Conservation (phyloP, 2,329 filamentous ascomycete species). For the Penicillium sp. region DNA sequence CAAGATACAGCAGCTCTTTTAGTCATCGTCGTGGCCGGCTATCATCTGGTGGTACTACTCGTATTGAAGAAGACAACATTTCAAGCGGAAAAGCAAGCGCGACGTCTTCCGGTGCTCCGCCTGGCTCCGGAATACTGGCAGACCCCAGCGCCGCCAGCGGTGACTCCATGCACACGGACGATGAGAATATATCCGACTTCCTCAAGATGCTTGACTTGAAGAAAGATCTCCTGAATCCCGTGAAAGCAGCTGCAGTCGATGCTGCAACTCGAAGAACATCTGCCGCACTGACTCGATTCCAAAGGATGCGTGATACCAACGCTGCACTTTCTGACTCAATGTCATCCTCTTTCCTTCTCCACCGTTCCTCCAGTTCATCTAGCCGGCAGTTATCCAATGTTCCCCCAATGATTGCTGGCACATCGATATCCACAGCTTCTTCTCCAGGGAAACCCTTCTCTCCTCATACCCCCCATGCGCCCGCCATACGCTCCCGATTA, state of each 20-base stretch:
- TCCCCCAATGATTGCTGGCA: slow-evolving; percentile 58
- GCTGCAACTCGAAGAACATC: slow-evolving; percentile 70
- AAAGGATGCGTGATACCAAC: slow-evolving; percentile 84
- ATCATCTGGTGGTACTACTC: slow-evolving; percentile 69
- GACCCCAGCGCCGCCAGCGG: slow-evolving; percentile 62
- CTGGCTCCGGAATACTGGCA: slow-evolving; percentile 74
- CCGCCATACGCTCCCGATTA: slow-evolving; percentile 87
- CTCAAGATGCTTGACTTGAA: slow-evolving; percentile 82
- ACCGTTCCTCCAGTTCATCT: slow-evolving; percentile 74
- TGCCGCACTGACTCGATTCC: slow-evolving; percentile 78
- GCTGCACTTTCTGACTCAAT: slow-evolving; percentile 87
- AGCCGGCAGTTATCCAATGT: slow-evolving; percentile 68
- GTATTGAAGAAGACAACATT: slow-evolving; percentile 47
- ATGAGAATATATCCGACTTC: slow-evolving; percentile 91
- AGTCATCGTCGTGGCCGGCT: slow-evolving; percentile 74
- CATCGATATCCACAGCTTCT: slow-evolving; percentile 77
- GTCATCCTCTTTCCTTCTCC: slow-evolving; percentile 80
- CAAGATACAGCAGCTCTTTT: slow-evolving; percentile 91
- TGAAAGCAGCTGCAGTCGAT: slow-evolving; percentile 56
- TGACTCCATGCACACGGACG: slow-evolving; percentile 70
- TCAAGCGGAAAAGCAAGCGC: slow-evolving; percentile 58
- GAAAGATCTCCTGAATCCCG: slow-evolving; percentile 73
- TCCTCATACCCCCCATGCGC: slow-evolving; percentile 86
- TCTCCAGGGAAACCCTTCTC: slow-evolving; percentile 88
- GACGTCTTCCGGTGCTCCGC: slow-evolving; percentile 53